These are phyloP conservation scores for Citrus cavaleriei DNA, from an alignment of 345 rosid species.

Conservation along the genomic window DNA sequence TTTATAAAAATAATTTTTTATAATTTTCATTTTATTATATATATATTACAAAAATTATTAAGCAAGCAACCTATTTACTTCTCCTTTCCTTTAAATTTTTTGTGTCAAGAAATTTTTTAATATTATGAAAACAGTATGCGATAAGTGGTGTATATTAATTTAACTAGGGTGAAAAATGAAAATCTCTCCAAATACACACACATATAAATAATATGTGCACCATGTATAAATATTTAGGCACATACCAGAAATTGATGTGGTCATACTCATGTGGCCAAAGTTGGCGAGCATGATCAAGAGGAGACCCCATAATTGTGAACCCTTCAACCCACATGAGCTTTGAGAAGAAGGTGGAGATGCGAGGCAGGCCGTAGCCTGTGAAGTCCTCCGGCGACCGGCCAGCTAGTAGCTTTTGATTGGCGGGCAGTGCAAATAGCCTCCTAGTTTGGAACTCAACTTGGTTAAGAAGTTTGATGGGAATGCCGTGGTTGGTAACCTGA, in stretches of 20 bases:
- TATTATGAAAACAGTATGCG: too few species aligned
- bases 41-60: too few species aligned
- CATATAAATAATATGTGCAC: background rate
- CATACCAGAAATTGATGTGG: conserved; percentile 58
- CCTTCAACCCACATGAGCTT: conserved; percentile 87
- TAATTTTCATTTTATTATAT: too few species aligned
- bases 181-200: too few species aligned
- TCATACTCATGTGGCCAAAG: conserved; percentile 59
- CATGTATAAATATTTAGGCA: background rate
- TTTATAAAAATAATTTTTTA: too few species aligned
- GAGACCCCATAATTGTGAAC: conserved; percentile 67
- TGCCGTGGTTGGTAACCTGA: conserved; percentile 69
- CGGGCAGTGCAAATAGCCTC: conserved; percentile 58
- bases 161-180: too few species aligned
- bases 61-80: accelerated
- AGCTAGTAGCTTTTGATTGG: conserved; percentile 49
- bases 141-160: too few species aligned
- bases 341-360: conserved; percentile 55
- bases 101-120: too few species aligned
- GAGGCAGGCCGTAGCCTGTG: conserved; percentile 60
- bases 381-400: conserved; percentile 45
- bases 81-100: too few species aligned
- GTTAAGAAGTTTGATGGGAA: conserved; percentile 40
- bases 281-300: conserved; percentile 50
- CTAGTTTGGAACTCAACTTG: conserved; percentile 33